Evolutionary conservation across 306 rosid genomes (phyloP), one percentile per base, ranked within the genome.

Genomic region (Inga laurina): DNA sequence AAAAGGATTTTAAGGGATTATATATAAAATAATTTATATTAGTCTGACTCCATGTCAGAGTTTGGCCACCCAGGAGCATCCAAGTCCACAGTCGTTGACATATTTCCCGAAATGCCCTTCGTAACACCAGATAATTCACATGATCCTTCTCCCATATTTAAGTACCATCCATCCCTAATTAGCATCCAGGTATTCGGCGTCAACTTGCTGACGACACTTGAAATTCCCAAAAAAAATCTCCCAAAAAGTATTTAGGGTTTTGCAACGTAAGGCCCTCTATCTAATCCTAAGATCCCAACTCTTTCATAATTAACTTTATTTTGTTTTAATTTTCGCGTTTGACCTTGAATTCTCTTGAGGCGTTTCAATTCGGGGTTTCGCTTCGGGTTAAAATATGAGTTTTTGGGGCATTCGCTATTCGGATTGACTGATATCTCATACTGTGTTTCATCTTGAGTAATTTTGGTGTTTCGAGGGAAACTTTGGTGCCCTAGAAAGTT

Each of bases 161-260:
- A 24, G 56, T 72, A 4, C 62, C 52, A 76, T 45, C 56, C 64
- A 27, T 2, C 46, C 72, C 45, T 9, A 18, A 16, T 7, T 16
- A 35, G 46, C 69, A 46, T 57, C 34, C 82, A 27, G 69, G 80
- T 77, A 77, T 49, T 75, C 64, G 76, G 44, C 43, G 7, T 78
- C 76, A 77, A 35, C 77, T 75, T 82, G 79, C 71, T 79, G 84
- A 87, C 86, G 85, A 62, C 81, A 79, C 82, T 57, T 61, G 78
- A 79, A 78, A 81, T 51, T 77, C 86, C 86, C 67, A 69, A 79
- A 71, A 76, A 76, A 81, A 34, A 34, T 77, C 81, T 73, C 84
- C 43, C 78, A 69, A 75, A 75, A 75, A 81, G 81, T 51, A 39
- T 80, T 84, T 88, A 88, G 93, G 95, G 95, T 90, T 90, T 88